Evolutionary conservation across 768 basidiomycete species (phyloP).

Genomic region (Amanita exitialis): DNA sequence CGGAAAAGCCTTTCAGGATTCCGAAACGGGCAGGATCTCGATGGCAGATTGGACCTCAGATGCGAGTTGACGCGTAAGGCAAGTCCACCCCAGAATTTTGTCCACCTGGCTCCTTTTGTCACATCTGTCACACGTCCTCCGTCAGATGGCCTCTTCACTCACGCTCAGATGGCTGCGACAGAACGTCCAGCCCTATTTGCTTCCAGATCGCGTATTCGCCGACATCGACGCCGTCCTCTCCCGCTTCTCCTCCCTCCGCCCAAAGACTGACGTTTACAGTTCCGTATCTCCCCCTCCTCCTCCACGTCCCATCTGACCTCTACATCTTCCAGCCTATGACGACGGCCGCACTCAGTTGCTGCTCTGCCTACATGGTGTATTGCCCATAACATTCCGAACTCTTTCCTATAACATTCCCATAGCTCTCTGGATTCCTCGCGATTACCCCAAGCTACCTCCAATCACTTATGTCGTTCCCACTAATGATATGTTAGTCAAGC

Average conservation of each 20-base stretch:
- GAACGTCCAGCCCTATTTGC: conserved; percentile 46
- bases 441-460: conserved; percentile 78
- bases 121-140: conserved; percentile 1
- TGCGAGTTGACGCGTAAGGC: conserved; percentile 9
- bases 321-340: conserved; percentile 61
- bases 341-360: conserved; percentile 90
- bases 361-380: conserved; percentile 82
- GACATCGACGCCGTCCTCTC: conserved; percentile 56
- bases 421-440: conserved; percentile 76
- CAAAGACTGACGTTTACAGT: conserved; percentile 80
- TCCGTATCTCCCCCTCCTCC: conserved; percentile 16
- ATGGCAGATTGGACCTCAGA: conserved; percentile 14
- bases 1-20: conserved; percentile 1
- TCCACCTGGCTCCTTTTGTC: conserved; percentile 5
- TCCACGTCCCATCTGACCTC: conserved; percentile 5
- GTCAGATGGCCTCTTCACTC: conserved; percentile 20
- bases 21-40: conserved; percentile 6
- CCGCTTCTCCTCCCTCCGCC: conserved; percentile 47
- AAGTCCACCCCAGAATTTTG: conserved; percentile 13
- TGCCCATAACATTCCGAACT: conserved; percentile 74
- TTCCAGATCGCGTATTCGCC: conserved; percentile 44
- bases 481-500: conserved; percentile 77
- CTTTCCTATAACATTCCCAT: conserved; percentile 90
- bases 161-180: conserved; percentile 61
- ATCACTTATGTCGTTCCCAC: conserved; percentile 91